Evolutionary conservation across 139 green algal species (phyloP), one percentile per base, ranked within the genome.

Genomic region (Haematococcus lacustris): DNA sequence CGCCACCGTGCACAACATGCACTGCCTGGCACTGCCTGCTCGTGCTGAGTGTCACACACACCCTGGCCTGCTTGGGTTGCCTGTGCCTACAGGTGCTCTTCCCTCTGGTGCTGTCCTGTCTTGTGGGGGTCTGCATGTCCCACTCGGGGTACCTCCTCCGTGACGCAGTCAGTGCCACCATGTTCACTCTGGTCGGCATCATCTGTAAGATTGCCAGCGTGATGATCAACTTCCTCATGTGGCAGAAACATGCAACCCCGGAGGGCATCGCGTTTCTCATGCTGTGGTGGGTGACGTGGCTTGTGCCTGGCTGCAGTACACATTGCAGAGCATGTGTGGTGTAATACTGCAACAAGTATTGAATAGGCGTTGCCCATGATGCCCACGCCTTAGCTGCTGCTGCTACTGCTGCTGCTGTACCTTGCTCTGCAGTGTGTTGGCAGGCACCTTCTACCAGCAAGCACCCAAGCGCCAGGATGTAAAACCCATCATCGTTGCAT

Each of bases 181-280:
- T 87, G 2, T 93, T 93, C 70, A 93, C 90, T 0, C 85, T 96
- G 26, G 85, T 96, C 17, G 91, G 91, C 65, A 92, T 95, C 66
- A 79, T 93, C 32, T 96, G 90, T 79, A 96, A 96, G 83, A 82
- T 83, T 32, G 39, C 76, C 39, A 83, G 73, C 0, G 77, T 83
- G 6, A 71, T 83, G 26, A 83, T 83, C 69, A 83, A 83, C 69
- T 61, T 71, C 7, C 38, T 76, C 38, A 76, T 77, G 9, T 83
- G 77, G 77, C 73, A 83, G 63, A 83, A 83, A 62, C 77, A 83
- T 40, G 77, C 77, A 1, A 71, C 39, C 26, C 40, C 43, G 1
- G 23, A 68, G 1, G 77, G 77, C 51, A 79, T 83, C 39, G 73
- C 5, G 2, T 79, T 79, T 73, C 62, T 83, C 33, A 60, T 82